Conservation (phyloP, 108 stramenopile genomes). For the Epithemia pelagica region DNA sequence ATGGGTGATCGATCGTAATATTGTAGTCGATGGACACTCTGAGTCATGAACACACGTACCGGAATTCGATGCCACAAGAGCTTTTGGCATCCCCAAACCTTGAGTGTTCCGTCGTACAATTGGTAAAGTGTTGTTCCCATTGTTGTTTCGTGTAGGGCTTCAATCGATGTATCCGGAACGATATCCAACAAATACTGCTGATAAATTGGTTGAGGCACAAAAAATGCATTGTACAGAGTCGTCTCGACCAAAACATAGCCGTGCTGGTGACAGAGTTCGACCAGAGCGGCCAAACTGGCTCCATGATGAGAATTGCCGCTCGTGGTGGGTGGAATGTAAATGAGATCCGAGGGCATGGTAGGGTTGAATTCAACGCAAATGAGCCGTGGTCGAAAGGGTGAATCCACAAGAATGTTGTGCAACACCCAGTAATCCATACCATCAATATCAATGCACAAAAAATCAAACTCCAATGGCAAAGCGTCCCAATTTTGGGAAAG, state of each 20-base stretch:
- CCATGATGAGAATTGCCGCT: conserved; percentile 36
- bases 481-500: conserved; percentile 2
- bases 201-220: conserved; percentile 41
- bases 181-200: conserved; percentile 29
- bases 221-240: conserved; percentile 78
- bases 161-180: conserved; percentile 56
- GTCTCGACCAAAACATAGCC: conserved; percentile 62
- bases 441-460: conserved; percentile 76
- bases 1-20: too few relatives aligned
- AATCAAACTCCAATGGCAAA: conserved; percentile 52
- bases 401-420: conserved; percentile 27
- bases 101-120: conserved; percentile 77
- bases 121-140: conserved; percentile 77
- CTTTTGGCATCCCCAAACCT: conserved; percentile 63
- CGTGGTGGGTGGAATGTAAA: conserved; percentile 57
- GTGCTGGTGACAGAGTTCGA: conserved; percentile 43
- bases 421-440: conserved; percentile 76
- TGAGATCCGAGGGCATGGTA: conserved; percentile 68
- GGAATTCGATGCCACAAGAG: conserved; percentile 69
- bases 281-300: conserved; percentile 60
- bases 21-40: too few relatives aligned
- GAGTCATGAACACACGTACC: too few relatives aligned
- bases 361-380: conserved; percentile 82
- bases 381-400: conserved; percentile 40
- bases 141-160: conserved; percentile 54